Percentiles rank a stretch among this genome's conserved stretches.
Conservation (phyloP, 2,329 filamentous ascomycete species). For the Davidsoniella eucalypti region DNA sequence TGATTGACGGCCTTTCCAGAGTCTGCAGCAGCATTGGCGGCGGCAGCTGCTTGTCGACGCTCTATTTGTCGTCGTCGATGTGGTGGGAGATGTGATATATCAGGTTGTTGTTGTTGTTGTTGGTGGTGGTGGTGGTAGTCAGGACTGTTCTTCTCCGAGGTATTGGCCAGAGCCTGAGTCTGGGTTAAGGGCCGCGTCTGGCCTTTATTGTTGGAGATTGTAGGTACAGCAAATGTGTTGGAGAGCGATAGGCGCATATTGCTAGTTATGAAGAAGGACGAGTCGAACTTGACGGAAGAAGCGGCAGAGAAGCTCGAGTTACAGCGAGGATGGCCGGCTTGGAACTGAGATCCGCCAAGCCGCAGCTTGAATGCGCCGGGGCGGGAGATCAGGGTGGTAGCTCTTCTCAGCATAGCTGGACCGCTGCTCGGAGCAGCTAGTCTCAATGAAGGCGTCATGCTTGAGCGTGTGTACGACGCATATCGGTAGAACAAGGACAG, state of each 20-base stretch:
- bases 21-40: slow-evolving; percentile 6
- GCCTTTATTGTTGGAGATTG: slow-evolving; percentile 3
- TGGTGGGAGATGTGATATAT: slow-evolving; percentile 2
- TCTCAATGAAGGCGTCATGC: slow-evolving; percentile 11
- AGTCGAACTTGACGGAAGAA: background rate
- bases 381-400: background rate
- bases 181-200: slow-evolving; percentile 6
- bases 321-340: slow-evolving; percentile 1
- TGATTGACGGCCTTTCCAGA: slow-evolving; percentile 16
- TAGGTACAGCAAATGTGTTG: slow-evolving; percentile 9
- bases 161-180: background rate
- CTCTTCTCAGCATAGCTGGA: slow-evolving; percentile 5
- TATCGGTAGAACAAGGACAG: background rate
- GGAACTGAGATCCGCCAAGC: background rate
- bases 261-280: slow-evolving; percentile 10
- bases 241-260: slow-evolving; percentile 5
- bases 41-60: slow-evolving; percentile 10
- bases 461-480: slow-evolving; percentile 10
- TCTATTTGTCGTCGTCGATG: slow-evolving; percentile 13
- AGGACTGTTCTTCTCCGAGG: background rate
- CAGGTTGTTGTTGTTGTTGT: background rate
- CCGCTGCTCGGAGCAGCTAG: slow-evolving; percentile 8
- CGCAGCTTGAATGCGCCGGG: background rate
- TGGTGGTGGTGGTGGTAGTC: background rate
- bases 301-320: background rate